Base-by-base conservation (phyloP, 306 rosid species). In the Sindora glabra region DNA sequence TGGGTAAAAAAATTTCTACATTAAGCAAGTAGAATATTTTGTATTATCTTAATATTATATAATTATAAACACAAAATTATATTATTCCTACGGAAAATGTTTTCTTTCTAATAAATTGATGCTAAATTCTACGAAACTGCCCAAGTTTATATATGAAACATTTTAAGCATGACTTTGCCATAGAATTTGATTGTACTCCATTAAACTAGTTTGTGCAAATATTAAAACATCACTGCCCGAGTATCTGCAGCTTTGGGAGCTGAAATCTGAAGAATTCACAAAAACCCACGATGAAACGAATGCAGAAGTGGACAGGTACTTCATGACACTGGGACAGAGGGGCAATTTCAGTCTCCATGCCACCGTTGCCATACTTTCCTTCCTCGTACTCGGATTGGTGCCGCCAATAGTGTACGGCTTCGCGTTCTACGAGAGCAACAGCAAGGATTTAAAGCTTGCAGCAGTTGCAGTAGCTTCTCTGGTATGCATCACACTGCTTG, bases 381-480 rank as follows among this genome's bases (percentile, higher is more conserved):
- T 90, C 78, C 44, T 87, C 16, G 32, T 79, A 8, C 87, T 83
- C 10, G 97, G 97, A 5, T 56, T 81, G 25, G 74, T 87, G 6
- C 78, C 97, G 3, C 95, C 97, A 9, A 10, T 85, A 12, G 84
- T 79, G 7, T 90, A 90, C 48, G 85, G 86, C 47, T 79, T 90
- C 73, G 50, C 97, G 1, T 87, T 90, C 68, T 61, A 27, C 16
- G 71, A 79, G 71, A 90, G 69, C 21, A 61, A 72, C 46, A 67
- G 83, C 61, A 73, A 53, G 50, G 84, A 85, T 67, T 65, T 77
- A 30, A 87, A 87, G 84, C 55, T 87, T 2, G 95, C 81, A 32
- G 96, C 81, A 27, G 89, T 81, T 49, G 96, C 84, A 4, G 85
- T 34, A 50, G 88, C 89, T 51, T 90, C 96, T 66, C 59, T 88